These are phyloP conservation scores for Naganishia vaughanmartiniae DNA, from an alignment of 768 basidiomycete species.

Conservation along the genomic window DNA sequence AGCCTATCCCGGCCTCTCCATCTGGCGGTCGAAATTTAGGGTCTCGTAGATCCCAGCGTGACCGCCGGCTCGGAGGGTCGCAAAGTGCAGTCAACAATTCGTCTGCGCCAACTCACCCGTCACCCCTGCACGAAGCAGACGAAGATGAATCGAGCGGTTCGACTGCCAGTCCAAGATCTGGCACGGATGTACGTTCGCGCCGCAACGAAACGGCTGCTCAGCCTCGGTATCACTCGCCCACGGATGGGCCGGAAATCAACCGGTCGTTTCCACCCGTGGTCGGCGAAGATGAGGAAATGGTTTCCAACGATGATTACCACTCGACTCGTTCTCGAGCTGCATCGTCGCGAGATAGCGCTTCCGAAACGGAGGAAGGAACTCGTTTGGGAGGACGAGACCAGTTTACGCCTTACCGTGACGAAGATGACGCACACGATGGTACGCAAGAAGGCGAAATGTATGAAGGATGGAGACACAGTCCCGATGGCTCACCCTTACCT, in stretches of 20 bases:
- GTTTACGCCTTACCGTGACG: conserved; percentile 7
- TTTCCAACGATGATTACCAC: conserved; percentile 8
- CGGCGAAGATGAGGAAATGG: conserved; percentile 16
- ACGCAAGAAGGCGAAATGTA: conserved; percentile 28
- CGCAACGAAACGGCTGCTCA: conserved; percentile 52
- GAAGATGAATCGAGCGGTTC: neutral
- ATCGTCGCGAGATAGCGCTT: conserved; percentile 6
- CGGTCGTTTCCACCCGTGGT: conserved; percentile 25
- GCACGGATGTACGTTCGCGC: neutral
- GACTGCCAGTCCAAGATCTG: neutral
- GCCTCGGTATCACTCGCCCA: conserved; percentile 38
- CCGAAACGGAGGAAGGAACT: neutral
- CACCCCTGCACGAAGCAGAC: conserved; percentile 3
- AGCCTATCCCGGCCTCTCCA: neutral
- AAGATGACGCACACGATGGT: conserved; percentile 27
- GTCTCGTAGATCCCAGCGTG: conserved; percentile 1
- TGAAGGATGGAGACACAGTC: conserved; percentile 15
- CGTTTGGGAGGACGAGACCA: conserved; percentile 5
- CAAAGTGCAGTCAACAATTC: conserved; percentile 17
- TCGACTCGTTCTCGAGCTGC: neutral
- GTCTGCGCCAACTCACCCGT: neutral
- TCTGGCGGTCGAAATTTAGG: neutral
- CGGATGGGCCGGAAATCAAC: conserved; percentile 26
- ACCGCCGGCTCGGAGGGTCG: conserved; percentile 4
- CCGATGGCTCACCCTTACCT: conserved; percentile 39